Evolutionary conservation across 2,329 filamentous ascomycete genomes (phyloP).

Genomic region (Podosphaera xanthii): DNA sequence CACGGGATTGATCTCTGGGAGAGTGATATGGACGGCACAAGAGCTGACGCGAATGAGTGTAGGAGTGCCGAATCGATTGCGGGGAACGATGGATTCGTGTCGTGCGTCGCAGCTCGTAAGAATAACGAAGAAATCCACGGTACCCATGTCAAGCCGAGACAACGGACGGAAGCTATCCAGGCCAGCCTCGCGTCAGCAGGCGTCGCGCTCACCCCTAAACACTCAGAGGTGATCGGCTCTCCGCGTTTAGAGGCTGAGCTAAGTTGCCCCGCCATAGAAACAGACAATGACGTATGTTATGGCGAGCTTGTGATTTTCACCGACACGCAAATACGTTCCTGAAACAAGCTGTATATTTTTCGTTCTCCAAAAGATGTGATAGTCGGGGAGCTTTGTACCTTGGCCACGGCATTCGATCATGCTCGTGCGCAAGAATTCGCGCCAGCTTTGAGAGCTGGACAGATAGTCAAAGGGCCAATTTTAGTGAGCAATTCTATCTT

Average conservation of each 20-base stretch:
- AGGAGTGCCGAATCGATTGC: no score
- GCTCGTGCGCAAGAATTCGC: conserved; percentile 63
- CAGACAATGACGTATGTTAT: conserved; percentile 21
- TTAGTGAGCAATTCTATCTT: conserved; percentile 60
- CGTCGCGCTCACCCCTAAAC: conserved; percentile 89
- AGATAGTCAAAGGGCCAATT: conserved; percentile 56
- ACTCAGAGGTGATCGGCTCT: conserved; percentile 80
- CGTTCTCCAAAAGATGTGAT: conserved; percentile 51
- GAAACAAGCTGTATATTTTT: conserved; percentile 13
- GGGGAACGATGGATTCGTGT: conserved; percentile 35
- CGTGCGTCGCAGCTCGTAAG: conserved; percentile 42
- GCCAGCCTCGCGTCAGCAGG: conserved; percentile 75
- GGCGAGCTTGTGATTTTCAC: conserved; percentile 33
- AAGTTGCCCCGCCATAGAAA: conserved; percentile 39
- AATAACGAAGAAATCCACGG: conserved; percentile 19
- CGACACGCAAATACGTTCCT: conserved; percentile 4
- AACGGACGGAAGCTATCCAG: conserved; percentile 50
- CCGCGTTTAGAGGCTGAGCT: conserved; percentile 79
- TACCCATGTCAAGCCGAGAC: conserved; percentile 11
- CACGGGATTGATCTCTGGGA: conserved; percentile 64
- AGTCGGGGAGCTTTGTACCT: conserved; percentile 69
- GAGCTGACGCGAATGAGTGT: conserved; percentile 22
- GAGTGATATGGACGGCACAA: conserved; percentile 42
- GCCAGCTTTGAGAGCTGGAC: conserved; percentile 80
- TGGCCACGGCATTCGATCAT: conserved; percentile 64